These are phyloP conservation scores for Eudorina sp. DNA, from an alignment of 139 green algal species.

Conservation along the genomic window DNA sequence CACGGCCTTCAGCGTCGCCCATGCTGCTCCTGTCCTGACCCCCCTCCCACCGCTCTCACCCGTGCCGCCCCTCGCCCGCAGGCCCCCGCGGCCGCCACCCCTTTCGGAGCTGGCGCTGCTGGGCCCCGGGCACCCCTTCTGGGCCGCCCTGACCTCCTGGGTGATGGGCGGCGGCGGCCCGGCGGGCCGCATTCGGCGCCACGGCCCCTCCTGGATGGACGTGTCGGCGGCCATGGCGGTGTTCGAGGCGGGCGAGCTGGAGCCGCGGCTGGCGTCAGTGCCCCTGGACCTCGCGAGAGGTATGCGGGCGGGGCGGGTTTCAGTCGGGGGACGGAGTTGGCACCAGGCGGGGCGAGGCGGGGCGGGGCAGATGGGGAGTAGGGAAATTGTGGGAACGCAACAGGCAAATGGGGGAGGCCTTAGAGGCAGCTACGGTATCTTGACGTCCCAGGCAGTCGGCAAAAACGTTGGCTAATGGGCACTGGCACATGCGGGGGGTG, in stretches of 20 bases:
- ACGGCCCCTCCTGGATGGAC: slow-evolving; percentile 22
- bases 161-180: slow-evolving; percentile 9
- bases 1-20: no score
- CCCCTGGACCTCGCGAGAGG: slow-evolving; percentile 26
- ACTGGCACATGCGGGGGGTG: no score
- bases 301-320: not conserved
- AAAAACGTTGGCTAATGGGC: no score
- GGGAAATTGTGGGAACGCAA: no score
- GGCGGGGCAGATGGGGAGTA: not conserved
- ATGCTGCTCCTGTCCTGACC: no score
- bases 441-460: no score
- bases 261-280: not conserved
- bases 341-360: not conserved
- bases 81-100: not conserved
- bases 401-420: no score
- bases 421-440: no score
- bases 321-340: not conserved
- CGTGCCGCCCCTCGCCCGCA: not conserved
- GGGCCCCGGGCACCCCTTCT: slow-evolving; percentile 28
- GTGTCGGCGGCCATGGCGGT: slow-evolving; percentile 32
- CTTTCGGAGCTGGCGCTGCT: not conserved
- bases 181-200: not conserved
- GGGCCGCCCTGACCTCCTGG: not conserved
- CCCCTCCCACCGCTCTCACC: not conserved
- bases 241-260: slow-evolving; percentile 25